Conservation (phyloP, 345 rosid species). For the Sapria himalayana region DNA sequence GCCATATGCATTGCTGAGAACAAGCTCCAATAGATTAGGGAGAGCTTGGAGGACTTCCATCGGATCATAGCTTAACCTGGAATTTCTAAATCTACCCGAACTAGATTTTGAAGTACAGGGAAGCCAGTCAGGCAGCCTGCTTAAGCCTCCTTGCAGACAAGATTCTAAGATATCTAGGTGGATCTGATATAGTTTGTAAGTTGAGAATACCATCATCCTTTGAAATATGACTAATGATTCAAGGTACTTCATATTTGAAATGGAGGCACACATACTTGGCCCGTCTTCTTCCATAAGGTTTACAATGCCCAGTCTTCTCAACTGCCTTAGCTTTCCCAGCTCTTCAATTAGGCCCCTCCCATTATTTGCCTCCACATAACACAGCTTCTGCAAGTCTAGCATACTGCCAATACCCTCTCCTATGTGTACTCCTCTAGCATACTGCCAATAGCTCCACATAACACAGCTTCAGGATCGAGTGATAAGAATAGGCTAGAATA, state of each 20-base stretch:
- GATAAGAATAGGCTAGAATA: slow-evolving; percentile 17
- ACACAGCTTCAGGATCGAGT: slow-evolving; percentile 10
- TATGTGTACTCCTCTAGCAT: slow-evolving; percentile 7
- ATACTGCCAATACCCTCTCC: slow-evolving; percentile 11
- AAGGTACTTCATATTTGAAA: slow-evolving; percentile 12
- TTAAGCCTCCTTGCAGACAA: slow-evolving; percentile 15
- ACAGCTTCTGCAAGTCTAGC: slow-evolving; percentile 20
- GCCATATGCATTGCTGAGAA: slow-evolving; percentile 11
- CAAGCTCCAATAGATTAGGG: slow-evolving; percentile 17
- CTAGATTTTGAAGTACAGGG: slow-evolving; percentile 9
- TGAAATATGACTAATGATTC: slow-evolving; percentile 2
- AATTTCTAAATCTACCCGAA: slow-evolving; percentile 8
- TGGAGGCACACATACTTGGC: slow-evolving; percentile 12
- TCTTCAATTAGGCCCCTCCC: slow-evolving; percentile 2
- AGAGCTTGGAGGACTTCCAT: slow-evolving; percentile 9
- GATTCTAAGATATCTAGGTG: slow-evolving; percentile 15
- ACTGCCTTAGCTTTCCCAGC: slow-evolving; percentile 18
- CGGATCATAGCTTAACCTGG: slow-evolving; percentile 12
- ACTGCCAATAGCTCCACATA: slow-evolving; percentile 10
- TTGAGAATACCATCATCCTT: slow-evolving; percentile 10
- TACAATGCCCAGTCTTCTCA: slow-evolving; percentile 18
- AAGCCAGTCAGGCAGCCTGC: slow-evolving; percentile 14
- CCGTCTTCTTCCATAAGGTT: slow-evolving; percentile 21
- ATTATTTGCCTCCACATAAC: slow-evolving; percentile 15
- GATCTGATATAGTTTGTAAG: slow-evolving; percentile 8